phyloP scores from a whole-genome alignment of 768 basidiomycete species.

The Lentinula detonsa region DNA sequence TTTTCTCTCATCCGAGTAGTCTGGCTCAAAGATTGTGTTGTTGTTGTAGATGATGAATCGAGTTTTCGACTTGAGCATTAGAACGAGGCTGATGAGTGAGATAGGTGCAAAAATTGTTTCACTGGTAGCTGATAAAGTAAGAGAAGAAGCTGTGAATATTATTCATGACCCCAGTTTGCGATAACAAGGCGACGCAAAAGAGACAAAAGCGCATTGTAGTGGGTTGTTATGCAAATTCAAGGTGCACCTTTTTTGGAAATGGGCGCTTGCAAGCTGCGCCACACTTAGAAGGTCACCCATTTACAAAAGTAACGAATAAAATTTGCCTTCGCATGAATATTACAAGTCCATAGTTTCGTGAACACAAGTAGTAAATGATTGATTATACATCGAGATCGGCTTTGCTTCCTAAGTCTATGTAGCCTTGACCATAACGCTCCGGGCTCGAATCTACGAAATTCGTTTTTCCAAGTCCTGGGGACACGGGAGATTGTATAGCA shows the following conservation, averaged over 20 bases:
- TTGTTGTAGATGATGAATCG: not conserved
- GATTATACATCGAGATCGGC: not conserved
- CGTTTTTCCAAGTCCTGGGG: not conserved
- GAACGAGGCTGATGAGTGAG: not conserved
- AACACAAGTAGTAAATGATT: not conserved
- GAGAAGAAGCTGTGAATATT: not conserved
- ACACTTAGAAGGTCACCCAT: not conserved
- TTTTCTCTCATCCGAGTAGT: not conserved
- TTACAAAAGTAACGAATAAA: too few relatives aligned
- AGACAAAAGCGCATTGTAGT: not conserved
- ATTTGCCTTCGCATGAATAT: too few relatives aligned
- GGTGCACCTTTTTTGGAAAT: not conserved
- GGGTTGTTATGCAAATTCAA: not conserved
- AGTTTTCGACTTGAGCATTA: not conserved
- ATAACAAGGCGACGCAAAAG: not conserved
- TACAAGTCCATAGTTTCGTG: too few relatives aligned
- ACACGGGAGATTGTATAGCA: not conserved
- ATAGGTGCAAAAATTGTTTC: not conserved
- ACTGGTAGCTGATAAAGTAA: not conserved
- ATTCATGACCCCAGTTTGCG: not conserved
- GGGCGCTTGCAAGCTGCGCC: not conserved
- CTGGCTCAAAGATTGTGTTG: not conserved
- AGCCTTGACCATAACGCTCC: not conserved
- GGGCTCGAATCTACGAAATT: not conserved
- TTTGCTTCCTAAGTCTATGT: not conserved